Evolutionary conservation across 768 basidiomycete genomes (phyloP).

Genomic region (Pleurotus citrinopileatus): DNA sequence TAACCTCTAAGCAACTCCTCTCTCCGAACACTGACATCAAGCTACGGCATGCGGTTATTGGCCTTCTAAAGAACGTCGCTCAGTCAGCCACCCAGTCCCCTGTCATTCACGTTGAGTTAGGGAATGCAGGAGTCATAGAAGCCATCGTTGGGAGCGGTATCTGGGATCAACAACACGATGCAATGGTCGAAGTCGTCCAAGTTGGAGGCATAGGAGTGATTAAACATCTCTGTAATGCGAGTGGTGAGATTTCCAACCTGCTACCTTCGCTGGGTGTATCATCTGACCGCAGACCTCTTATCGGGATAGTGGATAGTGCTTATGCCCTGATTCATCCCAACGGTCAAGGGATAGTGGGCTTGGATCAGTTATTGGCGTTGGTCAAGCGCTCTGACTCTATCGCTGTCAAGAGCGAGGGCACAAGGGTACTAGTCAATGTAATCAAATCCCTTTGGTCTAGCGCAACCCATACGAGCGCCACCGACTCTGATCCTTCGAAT

Average conservation of each 20-base stretch:
- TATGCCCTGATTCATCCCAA: constrained; percentile 51
- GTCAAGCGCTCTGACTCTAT: constrained; percentile 77
- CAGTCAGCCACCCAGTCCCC: constrained; percentile 60
- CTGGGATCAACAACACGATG: constrained; percentile 71
- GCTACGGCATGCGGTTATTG: constrained; percentile 86
- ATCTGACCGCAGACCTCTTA: neutral
- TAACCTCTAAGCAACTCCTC: constrained; percentile 57
- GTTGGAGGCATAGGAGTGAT: constrained; percentile 82
- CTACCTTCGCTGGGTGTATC: neutral
- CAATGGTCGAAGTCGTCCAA: constrained; percentile 83
- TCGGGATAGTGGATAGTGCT: constrained; percentile 41
- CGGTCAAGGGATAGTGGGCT: constrained; percentile 31
- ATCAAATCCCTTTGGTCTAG: constrained; percentile 74
- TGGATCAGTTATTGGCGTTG: constrained; percentile 72
- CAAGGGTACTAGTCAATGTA: constrained; percentile 84
- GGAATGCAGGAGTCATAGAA: constrained; percentile 60
- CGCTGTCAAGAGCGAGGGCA: constrained; percentile 85
- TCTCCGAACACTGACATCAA: constrained; percentile 64
- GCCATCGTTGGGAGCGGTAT: constrained; percentile 59
- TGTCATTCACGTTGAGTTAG: constrained; percentile 56
- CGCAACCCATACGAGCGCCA: constrained; percentile 17
- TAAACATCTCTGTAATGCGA: constrained; percentile 83
- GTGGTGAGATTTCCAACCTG: constrained; percentile 43
- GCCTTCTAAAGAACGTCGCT: constrained; percentile 84
- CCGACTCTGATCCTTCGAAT: constrained; percentile 18